These are phyloP conservation scores for Fusarium duplospermum DNA, from an alignment of 2,329 filamentous ascomycete species.

Conservation along the genomic window DNA sequence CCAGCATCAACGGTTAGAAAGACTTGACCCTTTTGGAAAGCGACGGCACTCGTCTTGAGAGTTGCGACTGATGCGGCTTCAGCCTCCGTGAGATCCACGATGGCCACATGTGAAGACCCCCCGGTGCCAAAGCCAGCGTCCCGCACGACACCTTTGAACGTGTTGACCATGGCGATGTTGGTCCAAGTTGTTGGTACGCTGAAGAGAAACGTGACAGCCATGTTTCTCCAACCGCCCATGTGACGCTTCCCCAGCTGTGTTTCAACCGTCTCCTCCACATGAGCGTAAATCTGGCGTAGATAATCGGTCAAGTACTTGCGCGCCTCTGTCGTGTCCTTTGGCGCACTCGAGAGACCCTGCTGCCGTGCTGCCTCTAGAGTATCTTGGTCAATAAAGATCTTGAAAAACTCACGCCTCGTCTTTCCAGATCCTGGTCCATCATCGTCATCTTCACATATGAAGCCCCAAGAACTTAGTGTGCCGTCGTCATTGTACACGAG, in stretches of 20 bases:
- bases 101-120: not conserved
- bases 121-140: not conserved
- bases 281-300: not conserved
- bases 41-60: not conserved
- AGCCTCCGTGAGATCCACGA: not conserved
- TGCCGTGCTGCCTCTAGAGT: not conserved
- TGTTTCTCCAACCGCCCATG: not conserved
- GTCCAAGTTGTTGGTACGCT: not conserved
- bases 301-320: not conserved
- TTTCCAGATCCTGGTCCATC: not conserved
- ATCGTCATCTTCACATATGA: not conserved
- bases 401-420: constrained; percentile 61
- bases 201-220: not conserved
- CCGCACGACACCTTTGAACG: not conserved
- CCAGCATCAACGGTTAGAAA: not conserved
- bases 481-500: constrained; percentile 58
- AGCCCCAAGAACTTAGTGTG: constrained; percentile 61
- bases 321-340: not conserved
- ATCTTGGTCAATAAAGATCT: constrained; percentile 58
- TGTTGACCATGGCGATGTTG: not conserved
- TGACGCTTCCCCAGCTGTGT: not conserved
- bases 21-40: not conserved
- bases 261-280: not conserved
- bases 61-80: not conserved
- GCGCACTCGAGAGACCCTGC: not conserved